These are phyloP conservation scores for Paspalum vaginatum DNA, from an alignment of 176 grass and related monocot species.

Conservation along the genomic window DNA sequence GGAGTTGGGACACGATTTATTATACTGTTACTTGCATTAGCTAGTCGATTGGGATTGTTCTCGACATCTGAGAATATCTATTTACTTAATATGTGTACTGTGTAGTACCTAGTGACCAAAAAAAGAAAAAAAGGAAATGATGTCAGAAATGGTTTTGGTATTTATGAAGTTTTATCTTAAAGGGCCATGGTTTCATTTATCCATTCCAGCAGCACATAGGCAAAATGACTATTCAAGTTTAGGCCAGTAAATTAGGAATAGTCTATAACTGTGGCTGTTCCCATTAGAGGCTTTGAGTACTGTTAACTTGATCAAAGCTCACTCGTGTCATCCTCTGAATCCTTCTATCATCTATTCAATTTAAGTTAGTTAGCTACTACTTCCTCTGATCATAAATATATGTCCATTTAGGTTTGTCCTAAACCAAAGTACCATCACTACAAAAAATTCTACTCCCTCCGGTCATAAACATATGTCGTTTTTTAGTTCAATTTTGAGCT, in stretches of 20 bases:
- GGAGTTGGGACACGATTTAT: neutral
- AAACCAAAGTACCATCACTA: too few relatives aligned
- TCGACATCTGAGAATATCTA: neutral
- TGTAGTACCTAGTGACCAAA: neutral
- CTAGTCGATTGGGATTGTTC: slow-evolving; percentile 6
- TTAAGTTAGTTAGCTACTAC: neutral
- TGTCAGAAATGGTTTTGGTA: neutral
- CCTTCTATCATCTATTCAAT: neutral
- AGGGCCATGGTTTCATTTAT: neutral
- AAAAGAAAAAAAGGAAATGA: neutral
- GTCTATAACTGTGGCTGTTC: neutral
- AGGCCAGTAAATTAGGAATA: neutral
- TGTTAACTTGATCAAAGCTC: neutral
- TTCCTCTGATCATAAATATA: too few relatives aligned
- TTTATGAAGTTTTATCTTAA: too few relatives aligned
- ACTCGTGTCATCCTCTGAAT: too few relatives aligned
- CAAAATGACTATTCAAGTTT: neutral
- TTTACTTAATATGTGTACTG: slow-evolving; percentile 4
- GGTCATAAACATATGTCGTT: too few relatives aligned
- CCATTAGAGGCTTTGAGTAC: neutral
- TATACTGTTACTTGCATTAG: neutral
- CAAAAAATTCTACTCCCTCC: too few relatives aligned
- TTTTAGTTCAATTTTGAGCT: too few relatives aligned
- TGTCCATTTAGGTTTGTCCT: too few relatives aligned
- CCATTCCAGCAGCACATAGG: neutral